Evolutionary conservation across 2,329 filamentous ascomycete genomes (phyloP), one percentile per base, ranked within the genome.

Genomic region (Colletotrichum horii): DNA sequence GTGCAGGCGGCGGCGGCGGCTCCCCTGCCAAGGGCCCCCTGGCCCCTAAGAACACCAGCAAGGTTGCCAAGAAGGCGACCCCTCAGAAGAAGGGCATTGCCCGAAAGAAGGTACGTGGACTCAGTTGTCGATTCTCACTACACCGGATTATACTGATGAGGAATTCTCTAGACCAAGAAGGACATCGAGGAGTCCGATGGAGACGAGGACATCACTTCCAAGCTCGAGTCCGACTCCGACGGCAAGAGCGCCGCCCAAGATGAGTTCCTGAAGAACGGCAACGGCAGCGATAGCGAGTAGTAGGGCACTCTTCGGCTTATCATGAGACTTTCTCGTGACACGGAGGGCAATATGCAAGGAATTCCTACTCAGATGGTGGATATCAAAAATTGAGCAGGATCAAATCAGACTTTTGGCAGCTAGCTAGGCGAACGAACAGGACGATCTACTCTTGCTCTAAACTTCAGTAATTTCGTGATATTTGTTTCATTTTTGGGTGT

Each of bases 21-120:
- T 80, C 78, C 56, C 81, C 84, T 26, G 79, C 81, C 68, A 52
- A 79, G 78, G 74, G 77, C 72, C 67, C 71, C 52, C 76, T 80
- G 22, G 64, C 78, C 16, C 55, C 71, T 7, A 66, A 76, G 38
- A 75, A 77, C 2, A 77, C 81, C 8, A 74, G 73, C 52, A 84
- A 81, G 75, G 79, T 85, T 15, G 71, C 79, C 68, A 85, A 84
- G 79, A 84, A 82, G 75, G 79, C 79, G 2, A 77, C 81, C 9
- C 77, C 81, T 1, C 80, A 80, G 56, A 72, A 73, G 43, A 69
- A 81, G 78, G 72, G 26, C 15, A 56, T 55, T 16, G 69, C 70
- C 38, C 84, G 82, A 78, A 82, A 82, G 77, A 78, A 78, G n/a
- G 64, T 75, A 67, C n/a, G 32, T 48, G 1, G 5, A n/a, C n/a